Evolutionary conservation across 805 yeast genomes (phyloP), one percentile per base, ranked within the genome.

Genomic region (Starmerella khaoyaiensis): DNA sequence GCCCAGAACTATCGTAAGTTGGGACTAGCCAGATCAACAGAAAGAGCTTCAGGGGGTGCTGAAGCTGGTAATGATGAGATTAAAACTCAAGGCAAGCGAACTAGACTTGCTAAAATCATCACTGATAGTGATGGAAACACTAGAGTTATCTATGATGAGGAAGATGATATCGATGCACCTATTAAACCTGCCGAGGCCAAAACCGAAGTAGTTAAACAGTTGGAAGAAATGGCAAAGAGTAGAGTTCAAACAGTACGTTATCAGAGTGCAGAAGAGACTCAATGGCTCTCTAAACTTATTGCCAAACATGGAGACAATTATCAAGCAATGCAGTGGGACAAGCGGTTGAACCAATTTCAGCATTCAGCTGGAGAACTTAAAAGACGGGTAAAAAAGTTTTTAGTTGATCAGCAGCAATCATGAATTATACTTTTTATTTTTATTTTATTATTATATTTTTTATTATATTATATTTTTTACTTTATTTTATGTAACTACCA

Each of bases 301-400:
- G 72, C 71, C 16, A 83, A 82, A 56, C 74, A 90, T 53, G 95
- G 95, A 14, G 93, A 83, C 47, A 78, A 90, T 56, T 84, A 75
- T 55, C 76, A 69, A 32, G 80, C 76, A 50, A 90, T 90, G 98
- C 78, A 74, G 56, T 79, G 93, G 80, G 98, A 90, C 58, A 72
- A 71, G 59, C 79, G 79, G 57, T 65, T 86, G 45, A 87, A 87
- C 57, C 70, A 76, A 2, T 71, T 68, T 59, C 96, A 86, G 61
- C 83, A 80, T 57, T 69, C 80, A 44, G 76, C 75, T n/a, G 93
- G 93, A 20, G 93, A 83, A 51, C 62, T 87, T 49, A 77, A 69
- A 59, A 72, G 71, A 57, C 72, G 90, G 55, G 64, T 87, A 31
- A 52, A 93, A 87, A 75, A 74, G 5, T 35, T 21, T 17, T 6